Evolutionary conservation across 164 flowering plant species (phyloP), one percentile per base, ranked within the genome.

Genomic region (Vitis rotundifolia): DNA sequence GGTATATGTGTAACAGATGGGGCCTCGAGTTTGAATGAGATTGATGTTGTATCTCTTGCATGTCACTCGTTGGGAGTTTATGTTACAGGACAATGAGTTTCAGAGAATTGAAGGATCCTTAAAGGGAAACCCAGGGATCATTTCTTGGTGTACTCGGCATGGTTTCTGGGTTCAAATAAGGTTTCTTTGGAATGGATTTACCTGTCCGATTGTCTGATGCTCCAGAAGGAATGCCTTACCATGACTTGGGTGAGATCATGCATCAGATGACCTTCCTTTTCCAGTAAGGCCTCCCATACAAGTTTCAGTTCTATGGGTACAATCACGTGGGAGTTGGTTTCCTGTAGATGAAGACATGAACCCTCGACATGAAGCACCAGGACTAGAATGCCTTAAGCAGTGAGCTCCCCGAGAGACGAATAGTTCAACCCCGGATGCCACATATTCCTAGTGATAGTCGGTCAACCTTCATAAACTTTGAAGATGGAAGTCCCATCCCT

Each of bases 111-210:
- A 22, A 22, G 72, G 99, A 94, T 82, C 99, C 99, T 69, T 94
- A 88, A 75, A 97, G 99, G 51, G 89, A 77, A 22, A 85, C 83
- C 50, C 99, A 94, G 80, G 99, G 99, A 5, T 97, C 99, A 26
- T 94, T 86, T 73, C 77, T 89, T 63, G 97, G 95, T 51, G 84
- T 22, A 22, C 26, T 80, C 69, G 99, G 92, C 78, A 89, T 94
- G 59, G 80, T 94, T 59, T 84, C 87, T 18, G 91, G 99, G 99
- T 89, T 89, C 77, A 91, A 91, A 11, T 94, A 92, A 80, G 97
- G 97, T 2, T 94, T 85, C 78, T 94, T 92, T 77, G 94, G 97
- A n/a, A 76, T 81, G 16, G 97, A 92, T 57, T 84, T 94, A 59
- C 92, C 89, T 3, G 95, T 94, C 31, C 86, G 97, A 59, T 63